Evolutionary conservation across 108 stramenopile species (phyloP).

Genomic region (Licmophora abbreviata): DNA sequence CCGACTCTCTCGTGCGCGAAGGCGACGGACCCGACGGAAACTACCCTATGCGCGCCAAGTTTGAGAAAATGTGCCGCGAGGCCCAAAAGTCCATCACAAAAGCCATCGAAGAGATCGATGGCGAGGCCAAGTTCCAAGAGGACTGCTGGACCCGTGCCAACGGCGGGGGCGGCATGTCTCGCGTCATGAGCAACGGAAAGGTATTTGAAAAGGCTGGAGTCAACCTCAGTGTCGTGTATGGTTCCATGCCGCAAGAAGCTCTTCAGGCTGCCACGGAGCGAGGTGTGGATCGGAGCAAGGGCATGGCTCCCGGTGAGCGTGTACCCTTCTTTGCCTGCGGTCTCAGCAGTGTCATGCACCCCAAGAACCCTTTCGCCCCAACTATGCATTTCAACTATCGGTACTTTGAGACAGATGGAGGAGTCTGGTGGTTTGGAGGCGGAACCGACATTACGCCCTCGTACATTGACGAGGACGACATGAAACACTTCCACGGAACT

Average conservation of each 20-base stretch:
- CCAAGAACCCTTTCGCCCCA: constrained; percentile 88
- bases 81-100: constrained; percentile 85
- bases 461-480: constrained; percentile 90
- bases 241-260: constrained; percentile 85
- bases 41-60: constrained; percentile 84
- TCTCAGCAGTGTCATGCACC: constrained; percentile 93
- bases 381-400: constrained; percentile 99
- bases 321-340: constrained; percentile 97
- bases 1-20: constrained; percentile 64
- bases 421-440: constrained; percentile 96
- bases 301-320: constrained; percentile 73
- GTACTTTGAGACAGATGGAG: constrained; percentile 96
- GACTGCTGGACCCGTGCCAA: constrained; percentile 88
- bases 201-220: constrained; percentile 98
- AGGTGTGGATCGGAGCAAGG: constrained; percentile 87
- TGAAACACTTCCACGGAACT: constrained; percentile 94
- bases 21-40: constrained; percentile 92
- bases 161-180: constrained; percentile 92
- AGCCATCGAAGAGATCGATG: constrained; percentile 83
- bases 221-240: constrained; percentile 91
- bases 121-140: constrained; percentile 76
- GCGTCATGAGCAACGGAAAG: constrained; percentile 81
- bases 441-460: constrained; percentile 95
- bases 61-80: constrained; percentile 84
- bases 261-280: constrained; percentile 90